phyloP scores from a whole-genome alignment of 495 filamentous ascomycete species.

The Xeromyces bisporus region DNA sequence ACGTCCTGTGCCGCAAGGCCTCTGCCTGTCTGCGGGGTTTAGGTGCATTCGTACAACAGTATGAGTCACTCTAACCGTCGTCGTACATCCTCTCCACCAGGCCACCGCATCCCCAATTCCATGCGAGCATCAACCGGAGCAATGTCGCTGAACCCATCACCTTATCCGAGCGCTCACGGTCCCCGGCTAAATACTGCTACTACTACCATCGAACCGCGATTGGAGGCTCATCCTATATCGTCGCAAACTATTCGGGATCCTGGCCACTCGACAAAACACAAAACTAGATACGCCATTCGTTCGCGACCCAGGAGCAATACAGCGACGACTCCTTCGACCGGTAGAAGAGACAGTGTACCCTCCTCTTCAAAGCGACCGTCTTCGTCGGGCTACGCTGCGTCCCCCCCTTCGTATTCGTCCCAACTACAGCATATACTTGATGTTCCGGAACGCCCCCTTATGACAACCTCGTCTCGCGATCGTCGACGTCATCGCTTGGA shows the following conservation, averaged over 20 bases:
- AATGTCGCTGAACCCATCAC: constrained; percentile 21
- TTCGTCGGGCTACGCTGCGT: constrained; percentile 10
- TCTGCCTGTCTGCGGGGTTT: too few relatives aligned
- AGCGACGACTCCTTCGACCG: constrained; percentile 11
- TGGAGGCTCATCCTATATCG: constrained; percentile 23
- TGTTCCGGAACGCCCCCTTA: constrained; percentile 14
- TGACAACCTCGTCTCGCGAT: constrained; percentile 13
- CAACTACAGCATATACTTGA: constrained; percentile 2
- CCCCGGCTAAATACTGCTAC: constrained; percentile 15
- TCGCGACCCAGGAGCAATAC: constrained; percentile 25
- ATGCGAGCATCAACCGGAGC: constrained; percentile 34
- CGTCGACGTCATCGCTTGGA: constrained; percentile 15
- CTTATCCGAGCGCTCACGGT: constrained; percentile 12
- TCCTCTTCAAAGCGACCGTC: constrained; percentile 13
- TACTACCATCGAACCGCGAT: constrained; percentile 8
- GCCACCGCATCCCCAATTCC: constrained; percentile 21
- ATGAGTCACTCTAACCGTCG: constrained; percentile 13
- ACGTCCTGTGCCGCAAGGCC: too few relatives aligned
- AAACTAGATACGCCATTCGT: constrained; percentile 28
- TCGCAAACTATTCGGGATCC: constrained; percentile 20
- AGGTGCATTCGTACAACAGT: neutral
- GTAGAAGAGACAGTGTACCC: constrained; percentile 11
- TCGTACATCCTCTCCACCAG: constrained; percentile 20
- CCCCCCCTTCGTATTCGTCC: constrained; percentile 16
- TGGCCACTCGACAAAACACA: constrained; percentile 16